Evolutionary conservation across 2,329 filamentous ascomycete species (phyloP).

Genomic region (Pleurostoma richardsiae): DNA sequence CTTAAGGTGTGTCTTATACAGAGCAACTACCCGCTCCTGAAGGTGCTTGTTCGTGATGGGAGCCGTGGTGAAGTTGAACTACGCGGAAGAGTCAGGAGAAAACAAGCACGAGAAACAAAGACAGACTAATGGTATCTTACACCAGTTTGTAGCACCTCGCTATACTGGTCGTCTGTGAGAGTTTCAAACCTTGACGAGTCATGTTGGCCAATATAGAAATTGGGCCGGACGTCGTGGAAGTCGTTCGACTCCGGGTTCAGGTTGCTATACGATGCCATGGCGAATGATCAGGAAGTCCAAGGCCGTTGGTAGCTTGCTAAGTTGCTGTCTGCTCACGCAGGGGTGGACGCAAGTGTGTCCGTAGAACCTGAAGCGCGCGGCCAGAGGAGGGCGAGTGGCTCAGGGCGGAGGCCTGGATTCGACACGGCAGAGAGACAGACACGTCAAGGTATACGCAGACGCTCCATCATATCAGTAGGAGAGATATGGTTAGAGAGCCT

Average conservation of each 20-base stretch:
- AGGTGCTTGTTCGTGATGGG: conserved; percentile 74
- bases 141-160: conserved; percentile 62
- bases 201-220: conserved; percentile 70
- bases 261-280: neutral
- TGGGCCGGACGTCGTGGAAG: conserved; percentile 25
- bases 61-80: conserved; percentile 77
- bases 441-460: neutral
- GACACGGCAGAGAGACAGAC: neutral
- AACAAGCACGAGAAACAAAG: neutral
- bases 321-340: too few relatives aligned
- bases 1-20: conserved; percentile 53
- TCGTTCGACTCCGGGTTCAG: conserved; percentile 20
- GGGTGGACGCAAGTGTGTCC: too few relatives aligned
- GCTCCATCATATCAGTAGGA: neutral
- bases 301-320: too few relatives aligned
- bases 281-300: neutral
- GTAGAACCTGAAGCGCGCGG: too few relatives aligned
- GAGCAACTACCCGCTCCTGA: conserved; percentile 59
- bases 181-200: conserved; percentile 58
- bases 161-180: conserved; percentile 59
- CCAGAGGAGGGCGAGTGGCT: too few relatives aligned
- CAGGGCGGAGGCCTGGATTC: too few relatives aligned
- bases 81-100: neutral
- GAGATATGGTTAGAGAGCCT: too few relatives aligned
- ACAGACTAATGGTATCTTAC: conserved; percentile 38